Base-by-base conservation (phyloP, 306 rosid genomes). In the Trifolium pratense region DNA sequence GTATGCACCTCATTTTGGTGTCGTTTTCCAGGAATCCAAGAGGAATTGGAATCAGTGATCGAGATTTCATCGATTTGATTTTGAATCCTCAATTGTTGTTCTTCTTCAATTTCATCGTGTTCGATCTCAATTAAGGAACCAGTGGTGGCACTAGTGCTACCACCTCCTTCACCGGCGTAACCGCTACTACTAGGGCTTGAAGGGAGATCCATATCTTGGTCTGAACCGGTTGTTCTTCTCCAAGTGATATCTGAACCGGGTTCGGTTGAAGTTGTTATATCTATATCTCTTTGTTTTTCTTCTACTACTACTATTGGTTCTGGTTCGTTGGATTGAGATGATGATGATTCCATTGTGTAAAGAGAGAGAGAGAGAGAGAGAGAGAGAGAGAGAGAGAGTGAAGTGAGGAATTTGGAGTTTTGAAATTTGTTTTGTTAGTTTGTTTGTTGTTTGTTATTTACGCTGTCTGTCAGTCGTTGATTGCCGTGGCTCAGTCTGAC, bases 181-280 rank as follows among this genome's bases (percentile, higher is more conserved):
- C 97, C 99, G 69, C 97, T 91, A 63, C 99, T 94, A 79, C 96
- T 90, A 16, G 99, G 97, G 75, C 96, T 94, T 48, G 89, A 82
- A 6, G 85, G 87, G 11, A 79, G 82, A 21, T 92, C 95, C 53
- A 52, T 74, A 56, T 88, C 90, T 43, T 78, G 59, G 81, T 91
- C 96, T 71, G 88, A 86, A 85, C 42, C 75, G 67, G 82, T 86
- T 64, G 82, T 86, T 81, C 78, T 80, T 60, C 61, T 79, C 89
- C 89, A 80, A 26, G 57, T 66, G 16, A 73, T 55, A 9, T 56
- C 37, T 11, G 82, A 67, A 17, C 75, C 79, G 29, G 77, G 82
- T 13, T 63, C 84, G 46, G 46, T 64, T 17, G 73, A 75, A 78
- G 71, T 84, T 60, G 68, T 52, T 62, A 23, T 52, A 36, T 65